These are phyloP conservation scores for Arthroderma uncinatum DNA, from an alignment of 2,329 filamentous ascomycete genomes.

Conservation along the genomic window DNA sequence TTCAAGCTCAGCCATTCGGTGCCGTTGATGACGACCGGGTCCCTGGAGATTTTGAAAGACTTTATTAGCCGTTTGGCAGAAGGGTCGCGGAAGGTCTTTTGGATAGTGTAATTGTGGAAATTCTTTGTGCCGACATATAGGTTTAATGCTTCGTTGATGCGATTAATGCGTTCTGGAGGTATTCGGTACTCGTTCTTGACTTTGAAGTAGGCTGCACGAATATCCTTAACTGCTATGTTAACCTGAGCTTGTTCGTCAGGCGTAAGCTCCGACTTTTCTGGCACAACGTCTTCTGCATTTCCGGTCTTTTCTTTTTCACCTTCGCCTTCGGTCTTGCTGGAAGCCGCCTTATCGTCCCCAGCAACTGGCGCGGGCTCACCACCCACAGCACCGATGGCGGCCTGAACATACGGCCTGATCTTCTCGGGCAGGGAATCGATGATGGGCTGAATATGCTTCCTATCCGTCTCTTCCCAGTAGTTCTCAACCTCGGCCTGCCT, in stretches of 20 bases:
- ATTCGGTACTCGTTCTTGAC: constrained; percentile 82
- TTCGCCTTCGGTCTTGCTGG: neutral
- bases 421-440: constrained; percentile 37
- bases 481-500: constrained; percentile 65
- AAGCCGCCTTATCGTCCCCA: neutral
- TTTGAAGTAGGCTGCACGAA: constrained; percentile 69
- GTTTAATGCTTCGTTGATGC: constrained; percentile 63
- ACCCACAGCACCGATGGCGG: constrained; percentile 21
- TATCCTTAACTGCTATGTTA: constrained; percentile 56
- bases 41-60: constrained; percentile 67
- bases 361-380: neutral
- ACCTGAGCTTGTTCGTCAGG: constrained; percentile 30
- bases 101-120: constrained; percentile 96
- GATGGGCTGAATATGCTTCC: constrained; percentile 64
- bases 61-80: constrained; percentile 86
- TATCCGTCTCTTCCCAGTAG: constrained; percentile 77
- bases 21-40: constrained; percentile 73
- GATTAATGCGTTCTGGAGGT: constrained; percentile 55
- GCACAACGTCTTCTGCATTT: constrained; percentile 13
- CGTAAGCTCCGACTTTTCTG: constrained; percentile 5
- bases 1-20: constrained; percentile 94
- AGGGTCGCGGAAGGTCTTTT: constrained; percentile 69
- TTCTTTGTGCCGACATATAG: constrained; percentile 75
- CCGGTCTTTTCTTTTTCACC: constrained; percentile 13
- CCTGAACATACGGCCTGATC: constrained; percentile 31